Base-by-base conservation (phyloP, 1,284 basidiomycete genomes). In the Inonotus hispidus region DNA sequence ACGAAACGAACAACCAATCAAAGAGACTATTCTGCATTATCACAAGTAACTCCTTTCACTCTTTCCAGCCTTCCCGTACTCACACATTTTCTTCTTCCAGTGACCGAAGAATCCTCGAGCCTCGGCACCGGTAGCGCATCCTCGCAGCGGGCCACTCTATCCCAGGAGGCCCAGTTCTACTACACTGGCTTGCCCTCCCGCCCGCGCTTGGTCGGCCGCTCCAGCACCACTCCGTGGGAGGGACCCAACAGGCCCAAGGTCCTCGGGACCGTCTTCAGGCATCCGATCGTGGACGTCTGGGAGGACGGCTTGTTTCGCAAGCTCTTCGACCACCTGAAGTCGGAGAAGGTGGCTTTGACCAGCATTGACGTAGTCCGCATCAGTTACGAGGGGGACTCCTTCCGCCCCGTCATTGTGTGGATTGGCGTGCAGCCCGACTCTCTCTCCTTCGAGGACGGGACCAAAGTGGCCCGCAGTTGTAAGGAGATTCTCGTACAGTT, bases 351-450 rank as follows among this genome's bases (percentile, higher is more conserved):
- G 25, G 10, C 50, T 1, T 62, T 55, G 55, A 64, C 60, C 23
- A 58, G 47, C 52, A 58, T 55, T 21, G 50, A 58, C 27, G 13
- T 52, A 11, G 45, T 64, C 29, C 63, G 63, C 50, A 59, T 64
- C 32, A 56, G 60, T 43, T 13, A 35, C 49, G 60, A 29, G 4
- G 59, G 53, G 41, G 55, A 58, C 46, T 50, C 46, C 47, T 25
- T 49, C 38, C 19, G 27, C 16, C 59, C 62, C 29, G 62, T 61
- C 59, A 47, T 63, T 29, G n/a, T 63, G 37, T 71, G 67, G 68
- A 64, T 75, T 2, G 73, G 73, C 13, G 72, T 74, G 7, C 38
- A 27, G 14, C 71, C 68, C 54, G 63, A 19, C 21, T 63, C 72
- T 56, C 68, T 74, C 65, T 65, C 68, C 57, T 35, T 37, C 63